phyloP scores from a whole-genome alignment of 169 alveolate species.

The Plasmodium gaboni region DNA sequence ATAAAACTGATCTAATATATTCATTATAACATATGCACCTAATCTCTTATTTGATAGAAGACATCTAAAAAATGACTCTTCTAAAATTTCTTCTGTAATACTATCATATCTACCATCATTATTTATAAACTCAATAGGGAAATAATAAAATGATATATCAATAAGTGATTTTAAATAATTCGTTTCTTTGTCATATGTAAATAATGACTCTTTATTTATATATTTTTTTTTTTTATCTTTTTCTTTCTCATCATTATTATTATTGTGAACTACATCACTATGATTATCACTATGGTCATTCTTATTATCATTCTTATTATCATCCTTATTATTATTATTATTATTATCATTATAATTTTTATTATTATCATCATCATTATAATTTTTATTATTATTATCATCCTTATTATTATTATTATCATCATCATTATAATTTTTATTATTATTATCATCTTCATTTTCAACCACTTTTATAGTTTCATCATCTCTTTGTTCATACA shows the following conservation, averaged over 20 bases:
- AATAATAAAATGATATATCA: slow-evolving; percentile 60
- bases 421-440: neutral
- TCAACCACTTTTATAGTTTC: neutral
- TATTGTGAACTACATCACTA: neutral
- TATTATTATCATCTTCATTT: neutral
- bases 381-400: neutral
- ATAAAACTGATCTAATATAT: slow-evolving; percentile 42
- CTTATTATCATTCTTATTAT: too few species aligned
- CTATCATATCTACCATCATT: slow-evolving; percentile 28
- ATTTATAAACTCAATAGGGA: slow-evolving; percentile 48
- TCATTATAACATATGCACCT: slow-evolving; percentile 34
- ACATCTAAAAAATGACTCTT: slow-evolving; percentile 31
- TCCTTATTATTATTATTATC: neutral
- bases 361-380: too few species aligned
- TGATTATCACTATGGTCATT: neutral
- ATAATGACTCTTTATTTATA: slow-evolving; percentile 1
- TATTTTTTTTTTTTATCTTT: neutral
- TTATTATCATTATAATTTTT: too few species aligned
- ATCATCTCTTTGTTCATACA: neutral
- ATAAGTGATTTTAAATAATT: slow-evolving; percentile 31
- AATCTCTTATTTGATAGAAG: slow-evolving; percentile 35
- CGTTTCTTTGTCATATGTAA: slow-evolving; percentile 33
- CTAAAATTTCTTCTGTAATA: slow-evolving; percentile 45
- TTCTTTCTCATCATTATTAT: neutral
- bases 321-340: too few species aligned